A percentile compares a stretch with the other conserved stretches of the same genome.
Evolutionary conservation across 108 stramenopile species (phyloP).

Genomic region (Cyclotella choctawhatcheeana): DNA sequence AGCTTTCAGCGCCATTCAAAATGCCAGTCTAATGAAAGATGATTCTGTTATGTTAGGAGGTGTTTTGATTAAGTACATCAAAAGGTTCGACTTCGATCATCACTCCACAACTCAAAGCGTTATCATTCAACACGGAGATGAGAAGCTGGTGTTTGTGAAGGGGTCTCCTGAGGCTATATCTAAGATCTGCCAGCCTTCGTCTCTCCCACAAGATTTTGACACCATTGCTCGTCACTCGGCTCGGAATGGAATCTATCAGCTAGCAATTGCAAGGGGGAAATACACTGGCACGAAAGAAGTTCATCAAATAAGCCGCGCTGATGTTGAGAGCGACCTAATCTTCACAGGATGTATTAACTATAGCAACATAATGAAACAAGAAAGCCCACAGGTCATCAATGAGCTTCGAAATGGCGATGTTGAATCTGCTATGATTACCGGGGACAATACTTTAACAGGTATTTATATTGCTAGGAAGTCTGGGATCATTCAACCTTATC

Average conservation of each 20-base stretch:
- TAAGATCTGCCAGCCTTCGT: constrained; percentile 43
- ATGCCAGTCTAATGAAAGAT: constrained; percentile 20
- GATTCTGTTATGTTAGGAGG: constrained; percentile 37
- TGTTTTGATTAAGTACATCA: constrained; percentile 43
- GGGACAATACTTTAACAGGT: constrained; percentile 55
- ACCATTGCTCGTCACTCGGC: constrained; percentile 35
- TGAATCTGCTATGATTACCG: constrained; percentile 60
- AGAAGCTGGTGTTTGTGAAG: constrained; percentile 8
- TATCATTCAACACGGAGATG: constrained; percentile 45
- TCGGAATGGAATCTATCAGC: constrained; percentile 60
- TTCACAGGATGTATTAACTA: constrained; percentile 68
- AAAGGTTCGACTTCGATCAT: constrained; percentile 71
- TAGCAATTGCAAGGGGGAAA: constrained; percentile 54
- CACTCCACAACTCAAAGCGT: constrained; percentile 69
- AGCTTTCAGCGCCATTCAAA: constrained; percentile 46
- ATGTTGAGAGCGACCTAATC: constrained; percentile 51
- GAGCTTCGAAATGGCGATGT: constrained; percentile 58
- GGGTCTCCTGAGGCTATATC: constrained; percentile 55
- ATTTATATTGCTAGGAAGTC: constrained; percentile 60
- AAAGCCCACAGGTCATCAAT: constrained; percentile 56
- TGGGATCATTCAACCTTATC: constrained; percentile 52
- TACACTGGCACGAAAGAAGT: constrained; percentile 22
- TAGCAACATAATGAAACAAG: constrained; percentile 59
- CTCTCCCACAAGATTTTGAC: constrained; percentile 57
- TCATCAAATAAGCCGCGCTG: constrained; percentile 45